Percentiles rank a stretch among this genome's conserved stretches.
Evolutionary conservation across 192 early-diverging fungal genomes (phyloP).

Genomic region (Allomyces macrogynus): DNA sequence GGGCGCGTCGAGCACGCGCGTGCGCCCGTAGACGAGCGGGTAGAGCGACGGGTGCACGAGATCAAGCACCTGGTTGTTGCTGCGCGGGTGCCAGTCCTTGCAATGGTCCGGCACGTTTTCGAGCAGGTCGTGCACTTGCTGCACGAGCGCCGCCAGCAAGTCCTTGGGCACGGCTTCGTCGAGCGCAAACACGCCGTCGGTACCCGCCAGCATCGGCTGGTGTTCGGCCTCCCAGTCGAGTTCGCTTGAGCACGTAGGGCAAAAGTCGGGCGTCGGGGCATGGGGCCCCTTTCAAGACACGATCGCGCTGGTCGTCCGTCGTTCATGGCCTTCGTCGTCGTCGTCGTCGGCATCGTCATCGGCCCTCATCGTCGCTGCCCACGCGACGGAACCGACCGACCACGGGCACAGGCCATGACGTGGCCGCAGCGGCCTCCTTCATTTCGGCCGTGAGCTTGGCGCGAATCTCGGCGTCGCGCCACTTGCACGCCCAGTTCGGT

Average conservation of each 20-base stretch:
- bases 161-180: conserved; percentile 15
- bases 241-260: conserved; percentile 21
- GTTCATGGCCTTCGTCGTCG: too few relatives aligned
- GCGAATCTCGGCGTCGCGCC: conserved; percentile 1
- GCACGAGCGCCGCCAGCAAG: conserved; percentile 13
- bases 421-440: conserved; percentile 10
- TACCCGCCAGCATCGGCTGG: conserved; percentile 10
- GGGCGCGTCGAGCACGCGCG: conserved; percentile 1
- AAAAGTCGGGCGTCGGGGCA: conserved; percentile 19
- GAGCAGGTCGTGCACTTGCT: conserved; percentile 12
- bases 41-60: conserved; percentile 30
- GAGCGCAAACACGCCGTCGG: conserved; percentile 4
- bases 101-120: conserved; percentile 11
- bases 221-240: conserved; percentile 14
- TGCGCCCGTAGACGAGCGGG: conserved; percentile 16
- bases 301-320: too few relatives aligned
- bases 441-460: conserved; percentile 9
- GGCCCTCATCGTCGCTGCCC: too few relatives aligned
- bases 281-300: too few relatives aligned
- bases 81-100: conserved; percentile 24
- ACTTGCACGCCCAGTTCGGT: conserved; percentile 13
- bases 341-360: too few relatives aligned
- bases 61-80: conserved; percentile 24
- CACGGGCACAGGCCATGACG: too few relatives aligned
- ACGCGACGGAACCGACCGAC: too few relatives aligned